Evolutionary conservation across 306 rosid genomes (phyloP).

Genomic region (Argentina anserina): DNA sequence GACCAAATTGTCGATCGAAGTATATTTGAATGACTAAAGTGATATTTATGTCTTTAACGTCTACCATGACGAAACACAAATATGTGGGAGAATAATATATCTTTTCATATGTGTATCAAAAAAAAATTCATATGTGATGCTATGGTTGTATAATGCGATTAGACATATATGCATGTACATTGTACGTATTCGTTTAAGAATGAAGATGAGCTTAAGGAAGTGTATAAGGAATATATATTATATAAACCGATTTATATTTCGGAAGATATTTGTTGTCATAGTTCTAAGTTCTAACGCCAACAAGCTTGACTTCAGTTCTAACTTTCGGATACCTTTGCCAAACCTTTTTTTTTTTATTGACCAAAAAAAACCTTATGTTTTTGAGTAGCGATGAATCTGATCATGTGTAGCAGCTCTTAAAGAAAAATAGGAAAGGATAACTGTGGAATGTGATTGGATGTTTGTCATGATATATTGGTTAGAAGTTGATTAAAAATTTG

Average conservation of each 20-base stretch:
- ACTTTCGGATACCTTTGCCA: background rate
- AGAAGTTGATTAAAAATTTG: conserved; percentile 25
- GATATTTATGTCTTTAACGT: too few relatives aligned
- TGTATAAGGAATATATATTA: background rate
- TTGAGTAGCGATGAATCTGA: background rate
- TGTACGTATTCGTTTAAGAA: background rate
- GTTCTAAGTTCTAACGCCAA: background rate
- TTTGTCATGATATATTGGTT: background rate
- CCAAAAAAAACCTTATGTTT: too few relatives aligned
- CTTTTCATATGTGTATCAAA: too few relatives aligned
- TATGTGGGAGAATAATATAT: conserved; percentile 21
- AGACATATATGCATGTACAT: background rate
- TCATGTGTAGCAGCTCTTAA: background rate
- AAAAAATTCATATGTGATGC: conserved; percentile 29
- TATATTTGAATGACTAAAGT: too few relatives aligned
- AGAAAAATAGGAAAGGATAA: background rate
- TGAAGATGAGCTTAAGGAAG: conserved; percentile 2
- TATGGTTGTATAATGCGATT: conserved; percentile 15
- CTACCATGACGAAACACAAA: conserved; percentile 25
- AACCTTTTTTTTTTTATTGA: background rate
- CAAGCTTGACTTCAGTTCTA: background rate
- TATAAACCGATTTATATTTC: too few relatives aligned
- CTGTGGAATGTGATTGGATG: conserved; percentile 13
- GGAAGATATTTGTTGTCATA: background rate
- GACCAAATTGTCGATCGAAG: too few relatives aligned